phyloP scores from a whole-genome alignment of 2,329 filamentous ascomycete genomes.

The Diaporthe longicolla region DNA sequence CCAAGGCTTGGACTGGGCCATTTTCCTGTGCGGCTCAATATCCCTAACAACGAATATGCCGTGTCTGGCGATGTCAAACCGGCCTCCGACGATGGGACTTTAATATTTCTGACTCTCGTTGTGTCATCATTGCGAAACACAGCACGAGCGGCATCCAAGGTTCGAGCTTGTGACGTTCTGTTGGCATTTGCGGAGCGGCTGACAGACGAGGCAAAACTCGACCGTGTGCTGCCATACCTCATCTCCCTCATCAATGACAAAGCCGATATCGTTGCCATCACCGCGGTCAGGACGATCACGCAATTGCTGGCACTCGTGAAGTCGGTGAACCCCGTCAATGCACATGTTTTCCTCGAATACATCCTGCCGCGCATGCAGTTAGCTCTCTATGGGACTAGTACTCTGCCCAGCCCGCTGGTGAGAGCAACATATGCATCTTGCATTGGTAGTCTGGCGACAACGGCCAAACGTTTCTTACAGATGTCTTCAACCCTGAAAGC shows the following conservation, averaged over 20 bases:
- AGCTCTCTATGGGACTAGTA: conserved; percentile 61
- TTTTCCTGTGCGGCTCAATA: conserved; percentile 87
- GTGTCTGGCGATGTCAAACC: conserved; percentile 72
- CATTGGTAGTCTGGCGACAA: conserved; percentile 88
- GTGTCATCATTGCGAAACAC: conserved; percentile 92
- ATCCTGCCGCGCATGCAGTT: conserved; percentile 75
- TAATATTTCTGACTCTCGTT: conserved; percentile 92
- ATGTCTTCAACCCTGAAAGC: conserved; percentile 90
- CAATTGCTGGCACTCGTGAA: conserved; percentile 89
- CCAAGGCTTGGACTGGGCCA: conserved; percentile 70
- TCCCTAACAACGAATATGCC: conserved; percentile 86
- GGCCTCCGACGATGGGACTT: conserved; percentile 85
- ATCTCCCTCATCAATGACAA: conserved; percentile 86
- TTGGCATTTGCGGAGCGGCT: conserved; percentile 91
- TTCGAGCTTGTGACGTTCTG: conserved; percentile 91
- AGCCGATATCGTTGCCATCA: conserved; percentile 86
- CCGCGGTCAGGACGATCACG: conserved; percentile 87
- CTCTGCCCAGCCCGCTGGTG: conserved; percentile 77
- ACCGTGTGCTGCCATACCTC: conserved; percentile 91
- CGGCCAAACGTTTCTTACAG: conserved; percentile 87
- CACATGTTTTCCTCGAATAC: conserved; percentile 78
- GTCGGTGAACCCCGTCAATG: conserved; percentile 85
- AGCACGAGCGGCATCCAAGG: conserved; percentile 86
- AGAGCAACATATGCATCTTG: conserved; percentile 94
- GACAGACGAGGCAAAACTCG: conserved; percentile 95